These are phyloP conservation scores for Hypoxylon trugodes DNA, from an alignment of 495 filamentous ascomycete species.

Conservation along the genomic window DNA sequence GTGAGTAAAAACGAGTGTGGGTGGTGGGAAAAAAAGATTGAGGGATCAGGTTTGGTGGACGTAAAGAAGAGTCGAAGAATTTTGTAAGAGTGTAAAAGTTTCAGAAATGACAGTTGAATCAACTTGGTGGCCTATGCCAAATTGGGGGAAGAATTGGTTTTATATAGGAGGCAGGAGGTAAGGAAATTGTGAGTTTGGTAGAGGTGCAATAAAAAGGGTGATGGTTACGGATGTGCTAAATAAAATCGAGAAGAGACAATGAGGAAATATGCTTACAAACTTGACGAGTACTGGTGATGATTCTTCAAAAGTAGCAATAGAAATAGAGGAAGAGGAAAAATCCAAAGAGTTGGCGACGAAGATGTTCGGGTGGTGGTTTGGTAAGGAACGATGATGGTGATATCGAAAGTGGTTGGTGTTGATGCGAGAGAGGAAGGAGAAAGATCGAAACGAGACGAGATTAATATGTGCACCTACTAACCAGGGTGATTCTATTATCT, in stretches of 20 bases:
- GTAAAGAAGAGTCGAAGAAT: neutral
- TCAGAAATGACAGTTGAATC: too few relatives aligned
- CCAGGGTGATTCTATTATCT: too few relatives aligned
- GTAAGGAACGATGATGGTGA: neutral
- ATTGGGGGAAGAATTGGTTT: too few relatives aligned
- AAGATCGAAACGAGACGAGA: too few relatives aligned
- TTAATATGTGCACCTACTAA: too few relatives aligned
- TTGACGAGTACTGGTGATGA: neutral
- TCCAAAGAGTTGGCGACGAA: neutral
- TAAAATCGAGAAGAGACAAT: neutral
- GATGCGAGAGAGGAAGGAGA: too few relatives aligned
- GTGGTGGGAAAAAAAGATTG: neutral
- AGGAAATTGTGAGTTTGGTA: neutral
- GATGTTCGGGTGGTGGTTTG: neutral
- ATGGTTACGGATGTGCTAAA: neutral
- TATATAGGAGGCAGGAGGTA: neutral
- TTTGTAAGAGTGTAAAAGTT: too few relatives aligned
- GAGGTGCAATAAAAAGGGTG: neutral
- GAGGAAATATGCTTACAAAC: neutral
- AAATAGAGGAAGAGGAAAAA: neutral
- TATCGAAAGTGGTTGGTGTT: too few relatives aligned
- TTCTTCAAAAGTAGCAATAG: neutral
- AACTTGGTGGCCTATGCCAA: too few relatives aligned
- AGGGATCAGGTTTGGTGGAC: too few relatives aligned
- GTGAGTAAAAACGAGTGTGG: neutral